phyloP scores from a whole-genome alignment of 2,329 filamentous ascomycete genomes.

The Aspergillus eucalypticola region DNA sequence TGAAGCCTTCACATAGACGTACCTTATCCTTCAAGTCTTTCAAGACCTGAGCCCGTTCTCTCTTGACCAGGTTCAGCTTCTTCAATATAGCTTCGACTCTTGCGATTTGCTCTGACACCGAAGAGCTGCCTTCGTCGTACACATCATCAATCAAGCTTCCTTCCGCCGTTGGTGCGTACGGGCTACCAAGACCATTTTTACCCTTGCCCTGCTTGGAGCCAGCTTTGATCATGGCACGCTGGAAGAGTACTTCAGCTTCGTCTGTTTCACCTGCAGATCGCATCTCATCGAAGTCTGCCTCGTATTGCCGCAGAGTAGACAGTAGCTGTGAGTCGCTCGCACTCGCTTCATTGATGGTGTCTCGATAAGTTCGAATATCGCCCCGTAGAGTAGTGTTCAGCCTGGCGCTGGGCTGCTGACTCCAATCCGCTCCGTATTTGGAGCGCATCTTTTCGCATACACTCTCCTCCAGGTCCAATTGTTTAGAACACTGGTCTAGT shows the following conservation, averaged over 20 bases:
- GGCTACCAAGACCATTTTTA: constrained; percentile 64
- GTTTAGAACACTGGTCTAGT: constrained; percentile 79
- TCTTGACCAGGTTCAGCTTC: constrained; percentile 88
- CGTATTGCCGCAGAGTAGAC: constrained; percentile 79
- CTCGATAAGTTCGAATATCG: constrained; percentile 84
- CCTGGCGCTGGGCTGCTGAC: constrained; percentile 88
- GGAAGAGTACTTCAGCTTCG: constrained; percentile 85
- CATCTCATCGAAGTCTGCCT: constrained; percentile 93
- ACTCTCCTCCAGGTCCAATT: constrained; percentile 94
- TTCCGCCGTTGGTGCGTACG: constrained; percentile 59
- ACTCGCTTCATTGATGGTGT: constrained; percentile 84
- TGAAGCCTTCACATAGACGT: constrained; percentile 25
- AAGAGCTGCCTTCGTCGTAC: constrained; percentile 76
- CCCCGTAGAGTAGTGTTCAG: constrained; percentile 83
- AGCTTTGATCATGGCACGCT: constrained; percentile 78
- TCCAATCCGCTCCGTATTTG: constrained; percentile 95
- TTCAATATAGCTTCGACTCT: constrained; percentile 87
- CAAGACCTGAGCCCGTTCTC: constrained; percentile 84
- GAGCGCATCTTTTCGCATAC: constrained; percentile 99
- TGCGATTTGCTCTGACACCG: constrained; percentile 84
- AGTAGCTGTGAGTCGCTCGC: constrained; percentile 83
- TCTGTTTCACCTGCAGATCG: constrained; percentile 80
- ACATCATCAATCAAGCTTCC: constrained; percentile 87
- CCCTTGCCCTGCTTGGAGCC: constrained; percentile 59
- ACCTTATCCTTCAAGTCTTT: constrained; percentile 99